Evolutionary conservation across 208 protist species (phyloP), one percentile per base, ranked within the genome.

Genomic region (Wallacemonas sp.): DNA sequence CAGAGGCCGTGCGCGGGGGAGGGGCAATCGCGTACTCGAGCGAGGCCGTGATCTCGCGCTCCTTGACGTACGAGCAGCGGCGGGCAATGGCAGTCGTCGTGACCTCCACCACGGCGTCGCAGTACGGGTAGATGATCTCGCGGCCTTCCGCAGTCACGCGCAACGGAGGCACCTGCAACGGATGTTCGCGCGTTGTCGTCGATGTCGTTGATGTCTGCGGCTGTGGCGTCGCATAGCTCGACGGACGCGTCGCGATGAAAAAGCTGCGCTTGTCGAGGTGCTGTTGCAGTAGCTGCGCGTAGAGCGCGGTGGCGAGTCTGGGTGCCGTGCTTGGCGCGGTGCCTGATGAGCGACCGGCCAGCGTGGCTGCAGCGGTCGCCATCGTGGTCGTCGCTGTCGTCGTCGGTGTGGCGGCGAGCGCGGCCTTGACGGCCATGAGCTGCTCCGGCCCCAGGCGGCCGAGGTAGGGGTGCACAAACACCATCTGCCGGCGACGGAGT

Each of bases 31-130:
- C 70, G 46, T 84, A 84, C 52, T 92, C 83, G 31, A 94, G 67
- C 16, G 83, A 74, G n/a, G 82, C 87, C 2, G 48, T 82, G 42
- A 95, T 50, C 42, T 95, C 89, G 66, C 36, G 82, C 2, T 76
- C 41, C 33, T 84, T 84, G 36, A 91, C 79, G 70, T 91, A 95
- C 26, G 84, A 75, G 62, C 89, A 95, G 32, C 72, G 71, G 45
- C 89, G 83, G 39, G 72, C 65, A 20, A 61, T 50, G 50, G 82
- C 67, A 1, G 84, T 90, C 25, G 78, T 79, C 49, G 82, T 80
- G 39, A 92, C 79, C 78, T 95, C 89, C 32, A 95, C 63, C 29
- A 95, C 38, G n/a, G 74, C 76, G 33, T 89, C 73, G 36, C 73
- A 67, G 70, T 77, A 74, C 20, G 84, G 84, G 52, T 84, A 86